Conservation (phyloP, 148 eudicot genomes). For the Chenopodium album region DNA sequence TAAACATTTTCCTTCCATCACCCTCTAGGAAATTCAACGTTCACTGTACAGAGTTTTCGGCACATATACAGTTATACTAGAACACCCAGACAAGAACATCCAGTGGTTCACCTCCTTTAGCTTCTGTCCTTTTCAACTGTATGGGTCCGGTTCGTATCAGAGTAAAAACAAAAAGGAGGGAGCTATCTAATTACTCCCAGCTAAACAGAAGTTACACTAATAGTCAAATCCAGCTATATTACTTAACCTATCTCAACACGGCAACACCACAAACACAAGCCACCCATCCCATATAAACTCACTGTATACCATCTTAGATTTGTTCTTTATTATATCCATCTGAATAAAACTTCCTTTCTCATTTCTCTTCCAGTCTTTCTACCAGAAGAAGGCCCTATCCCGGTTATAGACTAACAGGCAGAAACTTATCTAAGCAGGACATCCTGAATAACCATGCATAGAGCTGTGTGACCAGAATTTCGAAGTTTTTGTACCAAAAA, state of each 20-base stretch:
- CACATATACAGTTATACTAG: not conserved
- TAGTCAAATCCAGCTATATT: not conserved
- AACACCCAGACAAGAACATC: not conserved
- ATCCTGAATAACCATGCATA: not conserved
- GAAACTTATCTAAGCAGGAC: not conserved
- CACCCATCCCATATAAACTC: not conserved
- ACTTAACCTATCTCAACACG: not conserved
- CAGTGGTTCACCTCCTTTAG: not conserved
- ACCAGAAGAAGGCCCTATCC: not conserved
- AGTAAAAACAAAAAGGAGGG: not conserved
- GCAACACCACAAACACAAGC: not conserved
- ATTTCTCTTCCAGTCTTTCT: not conserved
- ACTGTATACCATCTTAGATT: not conserved
- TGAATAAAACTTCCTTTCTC: not conserved
- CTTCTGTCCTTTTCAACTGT: not conserved
- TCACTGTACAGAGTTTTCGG: not conserved
- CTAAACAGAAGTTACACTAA: not conserved
- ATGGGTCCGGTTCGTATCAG: not conserved
- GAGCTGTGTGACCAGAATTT: not conserved
- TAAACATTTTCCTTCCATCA: not conserved
- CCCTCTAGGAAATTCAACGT: not conserved
- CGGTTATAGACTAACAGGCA: not conserved
- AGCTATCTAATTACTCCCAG: not conserved
- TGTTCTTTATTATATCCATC: not conserved
- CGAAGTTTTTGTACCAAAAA: no score